Conservation (phyloP, 148 eudicot genomes). For the Rhododendron henanense region DNA sequence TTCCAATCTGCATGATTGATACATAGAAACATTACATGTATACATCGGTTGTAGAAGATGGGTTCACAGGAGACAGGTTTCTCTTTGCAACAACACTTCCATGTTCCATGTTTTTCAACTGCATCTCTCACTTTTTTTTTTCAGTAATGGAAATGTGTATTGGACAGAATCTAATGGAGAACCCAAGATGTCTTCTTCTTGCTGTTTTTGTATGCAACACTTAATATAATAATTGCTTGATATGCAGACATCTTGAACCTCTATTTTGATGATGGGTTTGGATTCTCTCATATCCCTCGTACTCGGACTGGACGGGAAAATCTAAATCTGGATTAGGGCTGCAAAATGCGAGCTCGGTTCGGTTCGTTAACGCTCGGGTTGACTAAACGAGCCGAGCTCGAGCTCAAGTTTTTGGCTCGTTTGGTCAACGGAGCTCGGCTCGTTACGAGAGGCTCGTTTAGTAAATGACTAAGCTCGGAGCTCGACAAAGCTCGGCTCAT, state of each 20-base stretch:
- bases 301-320: no score
- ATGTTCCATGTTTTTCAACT: neutral
- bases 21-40: neutral
- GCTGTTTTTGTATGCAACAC: neutral
- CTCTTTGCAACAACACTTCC: slow-evolving; percentile 6
- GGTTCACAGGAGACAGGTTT: slow-evolving; percentile 16
- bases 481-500: no score
- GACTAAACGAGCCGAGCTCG: no score
- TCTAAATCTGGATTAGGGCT: no score
- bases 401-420: no score
- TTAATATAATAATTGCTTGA: no score
- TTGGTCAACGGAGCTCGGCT: no score
- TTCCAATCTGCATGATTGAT: neutral
- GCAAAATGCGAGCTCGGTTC: no score
- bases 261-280: neutral
- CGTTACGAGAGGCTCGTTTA: no score
- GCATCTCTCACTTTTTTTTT: neutral
- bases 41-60: slow-evolving; percentile 7
- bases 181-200: neutral
- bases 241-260: neutral
- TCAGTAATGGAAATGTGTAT: neutral
- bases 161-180: neutral
- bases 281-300: no score
- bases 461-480: no score
- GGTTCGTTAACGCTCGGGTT: no score